Evolutionary conservation across 345 rosid genomes (phyloP).

Genomic region (Populus deltoides): DNA sequence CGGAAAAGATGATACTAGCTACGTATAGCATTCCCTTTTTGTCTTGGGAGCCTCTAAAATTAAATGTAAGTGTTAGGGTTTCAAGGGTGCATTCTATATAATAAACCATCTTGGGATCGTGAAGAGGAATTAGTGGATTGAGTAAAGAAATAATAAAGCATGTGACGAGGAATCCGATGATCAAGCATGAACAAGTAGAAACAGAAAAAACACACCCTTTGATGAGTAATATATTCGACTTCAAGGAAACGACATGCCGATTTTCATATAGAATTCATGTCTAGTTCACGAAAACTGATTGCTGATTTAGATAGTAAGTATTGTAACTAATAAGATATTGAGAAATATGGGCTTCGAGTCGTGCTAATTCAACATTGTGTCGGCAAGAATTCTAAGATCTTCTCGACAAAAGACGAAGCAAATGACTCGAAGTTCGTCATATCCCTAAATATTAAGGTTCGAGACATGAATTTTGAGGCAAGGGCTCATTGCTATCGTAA

Average conservation of each 20-base stretch:
- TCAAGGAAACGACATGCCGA: slow-evolving; percentile 32
- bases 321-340: background rate
- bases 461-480: background rate
- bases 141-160: slow-evolving; percentile 17
- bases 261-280: slow-evolving; percentile 20
- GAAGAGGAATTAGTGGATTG: slow-evolving; percentile 5
- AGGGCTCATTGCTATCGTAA: too few species aligned
- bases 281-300: slow-evolving; percentile 9
- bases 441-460: background rate
- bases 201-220: slow-evolving; percentile 37
- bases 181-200: slow-evolving; percentile 28
- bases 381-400: slow-evolving; percentile 16
- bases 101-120: slow-evolving; percentile 31
- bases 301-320: slow-evolving; percentile 11
- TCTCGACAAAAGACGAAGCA: slow-evolving; percentile 10
- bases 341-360: background rate
- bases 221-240: slow-evolving; percentile 34
- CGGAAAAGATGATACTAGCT: background rate
- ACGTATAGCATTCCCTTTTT: slow-evolving; percentile 4
- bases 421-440: slow-evolving; percentile 1
- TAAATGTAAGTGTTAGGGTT: slow-evolving; percentile 6
- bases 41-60: slow-evolving; percentile 10
- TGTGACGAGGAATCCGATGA: slow-evolving; percentile 49
- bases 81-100: background rate
- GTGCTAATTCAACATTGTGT: slow-evolving; percentile 18